Conservation (phyloP, 1,284 basidiomycete genomes). For the Ceratobasidium sp. region DNA sequence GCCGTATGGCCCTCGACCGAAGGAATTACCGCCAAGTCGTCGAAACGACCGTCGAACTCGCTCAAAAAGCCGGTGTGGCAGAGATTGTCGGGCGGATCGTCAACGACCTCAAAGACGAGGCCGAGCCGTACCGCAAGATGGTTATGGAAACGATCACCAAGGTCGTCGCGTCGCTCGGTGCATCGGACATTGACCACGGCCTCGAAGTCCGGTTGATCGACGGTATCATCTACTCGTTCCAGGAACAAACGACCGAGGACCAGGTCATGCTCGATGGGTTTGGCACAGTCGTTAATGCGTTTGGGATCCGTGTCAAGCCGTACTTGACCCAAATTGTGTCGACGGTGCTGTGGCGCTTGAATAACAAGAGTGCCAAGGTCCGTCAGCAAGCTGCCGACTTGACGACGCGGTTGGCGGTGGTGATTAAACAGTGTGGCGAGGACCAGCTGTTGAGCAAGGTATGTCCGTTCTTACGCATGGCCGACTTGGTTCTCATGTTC, state of each 20-base stretch:
- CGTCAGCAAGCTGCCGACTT: constrained; percentile 98
- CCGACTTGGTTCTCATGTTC: too few species aligned
- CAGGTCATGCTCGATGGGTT: constrained; percentile 99
- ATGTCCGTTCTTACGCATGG: too few species aligned
- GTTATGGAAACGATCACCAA: constrained; percentile 99
- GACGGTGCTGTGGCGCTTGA: constrained; percentile 98
- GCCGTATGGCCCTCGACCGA: constrained; percentile 95
- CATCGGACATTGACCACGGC: constrained; percentile 95
- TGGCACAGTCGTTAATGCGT: constrained; percentile 93
- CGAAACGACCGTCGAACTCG: constrained; percentile 97
- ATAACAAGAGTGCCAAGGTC: constrained; percentile 99
- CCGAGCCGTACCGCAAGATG: constrained; percentile 98
- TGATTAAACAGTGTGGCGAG: constrained; percentile 99
- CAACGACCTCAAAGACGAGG: constrained; percentile 95
- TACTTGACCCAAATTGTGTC: constrained; percentile 99
- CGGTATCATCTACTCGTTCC: constrained; percentile 99
- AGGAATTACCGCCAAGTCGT: constrained; percentile 97
- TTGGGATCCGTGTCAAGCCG: constrained; percentile 96
- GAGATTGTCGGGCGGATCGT: constrained; percentile 95
- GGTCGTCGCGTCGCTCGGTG: constrained; percentile 88
- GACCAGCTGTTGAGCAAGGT: constrained; percentile 89
- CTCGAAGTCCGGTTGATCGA: constrained; percentile 94
- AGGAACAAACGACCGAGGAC: constrained; percentile 98
- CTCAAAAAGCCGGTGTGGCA: constrained; percentile 93
- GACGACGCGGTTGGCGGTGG: constrained; percentile 90